Conservation (phyloP, 768 basidiomycete genomes). For the Psilocybe subaeruginosa region DNA sequence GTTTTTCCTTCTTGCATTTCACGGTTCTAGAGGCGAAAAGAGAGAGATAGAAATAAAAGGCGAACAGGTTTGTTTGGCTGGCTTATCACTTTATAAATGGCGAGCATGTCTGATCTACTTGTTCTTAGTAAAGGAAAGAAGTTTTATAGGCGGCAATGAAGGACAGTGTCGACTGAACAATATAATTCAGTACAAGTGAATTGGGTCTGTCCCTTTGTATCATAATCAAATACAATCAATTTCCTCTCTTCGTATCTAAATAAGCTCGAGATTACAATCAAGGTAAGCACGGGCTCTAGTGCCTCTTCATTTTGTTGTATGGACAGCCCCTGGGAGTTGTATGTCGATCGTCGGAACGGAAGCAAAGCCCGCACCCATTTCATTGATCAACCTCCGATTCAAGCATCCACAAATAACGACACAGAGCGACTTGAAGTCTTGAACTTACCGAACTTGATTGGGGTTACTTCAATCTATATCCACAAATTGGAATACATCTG, state of each 20-base stretch:
- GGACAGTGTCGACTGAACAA: constrained; percentile 17
- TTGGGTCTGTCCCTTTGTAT: constrained; percentile 25
- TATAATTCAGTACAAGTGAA: constrained; percentile 24
- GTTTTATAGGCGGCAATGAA: constrained; percentile 4
- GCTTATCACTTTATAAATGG: not conserved
- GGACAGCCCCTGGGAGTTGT: not conserved
- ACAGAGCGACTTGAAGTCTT: not conserved
- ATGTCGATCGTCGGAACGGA: not conserved
- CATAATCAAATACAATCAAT: constrained; percentile 24
- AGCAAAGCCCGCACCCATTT: not conserved
- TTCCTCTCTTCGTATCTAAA: not conserved
- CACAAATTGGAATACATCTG: too few species aligned
- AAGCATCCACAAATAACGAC: constrained; percentile 1
- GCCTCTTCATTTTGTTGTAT: not conserved
- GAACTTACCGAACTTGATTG: too few species aligned
- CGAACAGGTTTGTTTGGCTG: constrained; percentile 8
- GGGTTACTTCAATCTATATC: too few species aligned
- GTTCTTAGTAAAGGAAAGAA: constrained; percentile 10
- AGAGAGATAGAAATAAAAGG: constrained; percentile 11
- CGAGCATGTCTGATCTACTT: not conserved
- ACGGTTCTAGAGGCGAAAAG: constrained; percentile 11
- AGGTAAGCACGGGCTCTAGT: not conserved
- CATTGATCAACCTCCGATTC: not conserved
- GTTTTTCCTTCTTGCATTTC: constrained; percentile 9
- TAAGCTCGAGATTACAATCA: not conserved